A percentile compares a stretch with the other conserved stretches of the same genome.
phyloP scores from a whole-genome alignment of 2,329 filamentous ascomycete species.

The Cercospora sp. region DNA sequence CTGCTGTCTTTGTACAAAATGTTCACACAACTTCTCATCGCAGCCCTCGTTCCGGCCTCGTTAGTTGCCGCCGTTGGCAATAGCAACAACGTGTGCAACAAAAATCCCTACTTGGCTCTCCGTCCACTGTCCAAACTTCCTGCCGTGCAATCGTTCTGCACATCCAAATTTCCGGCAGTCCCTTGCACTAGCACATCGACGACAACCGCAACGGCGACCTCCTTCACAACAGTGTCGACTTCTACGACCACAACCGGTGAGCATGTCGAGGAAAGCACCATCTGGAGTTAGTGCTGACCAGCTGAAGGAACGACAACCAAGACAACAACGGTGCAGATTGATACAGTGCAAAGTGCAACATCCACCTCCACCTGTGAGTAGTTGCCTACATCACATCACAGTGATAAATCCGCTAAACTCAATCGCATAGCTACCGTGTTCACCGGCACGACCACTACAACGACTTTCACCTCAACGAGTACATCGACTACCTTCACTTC shows the following conservation, averaged over 20 bases:
- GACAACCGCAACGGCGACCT: not conserved
- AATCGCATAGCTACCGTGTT: not conserved
- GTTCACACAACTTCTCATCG: not conserved
- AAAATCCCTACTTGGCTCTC: not conserved
- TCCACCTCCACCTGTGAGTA: not conserved
- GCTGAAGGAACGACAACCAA: not conserved
- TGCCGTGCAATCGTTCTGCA: not conserved
- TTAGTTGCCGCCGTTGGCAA: not conserved
- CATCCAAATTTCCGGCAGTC: not conserved
- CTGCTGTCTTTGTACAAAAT: not conserved
- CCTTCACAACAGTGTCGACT: not conserved
- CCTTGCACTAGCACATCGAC: not conserved
- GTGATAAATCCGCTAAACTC: not conserved
- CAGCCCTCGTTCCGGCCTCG: not conserved
- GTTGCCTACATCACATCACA: not conserved
- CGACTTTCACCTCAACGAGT: not conserved
- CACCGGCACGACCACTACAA: not conserved
- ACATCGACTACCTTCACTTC: not conserved
- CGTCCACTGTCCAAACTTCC: not conserved
- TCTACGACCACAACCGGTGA: not conserved
- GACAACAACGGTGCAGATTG: not conserved
- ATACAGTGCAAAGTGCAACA: not conserved
- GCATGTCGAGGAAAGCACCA: not conserved
- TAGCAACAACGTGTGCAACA: not conserved
- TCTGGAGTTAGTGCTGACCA: not conserved